phyloP scores from a whole-genome alignment of 345 rosid genomes.

The Rhizophora apiculata region DNA sequence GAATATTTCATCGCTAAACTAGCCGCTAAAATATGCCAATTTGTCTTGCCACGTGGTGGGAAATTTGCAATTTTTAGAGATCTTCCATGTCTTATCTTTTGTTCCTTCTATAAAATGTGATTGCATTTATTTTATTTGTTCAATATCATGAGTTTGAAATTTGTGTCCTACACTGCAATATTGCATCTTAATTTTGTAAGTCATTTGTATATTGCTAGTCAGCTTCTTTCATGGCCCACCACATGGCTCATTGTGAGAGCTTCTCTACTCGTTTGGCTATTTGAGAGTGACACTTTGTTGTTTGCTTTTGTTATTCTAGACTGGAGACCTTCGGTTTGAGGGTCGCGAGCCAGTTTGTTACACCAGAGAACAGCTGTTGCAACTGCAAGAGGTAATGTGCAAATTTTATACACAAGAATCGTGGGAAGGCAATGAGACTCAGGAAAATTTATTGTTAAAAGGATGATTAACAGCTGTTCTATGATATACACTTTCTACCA shows the following conservation, averaged over 20 bases:
- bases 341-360: constrained; percentile 57
- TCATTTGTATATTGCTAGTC: too few relatives aligned
- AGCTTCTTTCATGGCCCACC: too few relatives aligned
- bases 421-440: neutral
- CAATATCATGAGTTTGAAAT: neutral
- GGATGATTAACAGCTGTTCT: too few relatives aligned
- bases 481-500: neutral
- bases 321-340: constrained; percentile 63
- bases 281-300: neutral
- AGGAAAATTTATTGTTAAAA: neutral
- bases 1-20: neutral
- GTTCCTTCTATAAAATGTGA: neutral
- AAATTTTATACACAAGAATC: neutral
- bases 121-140: neutral
- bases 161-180: neutral
- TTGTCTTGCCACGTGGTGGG: too few relatives aligned
- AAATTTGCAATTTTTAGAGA: neutral
- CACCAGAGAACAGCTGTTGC: constrained; percentile 70
- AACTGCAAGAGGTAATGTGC: constrained; percentile 57
- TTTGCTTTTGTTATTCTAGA: constrained; percentile 36
- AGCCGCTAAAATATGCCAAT: neutral
- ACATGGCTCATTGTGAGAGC: too few relatives aligned
- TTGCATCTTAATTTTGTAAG: constrained; percentile 2
- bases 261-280: neutral
- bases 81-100: neutral